These are phyloP conservation scores for Dalbergia oliveri DNA, from an alignment of 306 rosid genomes.

Conservation along the genomic window DNA sequence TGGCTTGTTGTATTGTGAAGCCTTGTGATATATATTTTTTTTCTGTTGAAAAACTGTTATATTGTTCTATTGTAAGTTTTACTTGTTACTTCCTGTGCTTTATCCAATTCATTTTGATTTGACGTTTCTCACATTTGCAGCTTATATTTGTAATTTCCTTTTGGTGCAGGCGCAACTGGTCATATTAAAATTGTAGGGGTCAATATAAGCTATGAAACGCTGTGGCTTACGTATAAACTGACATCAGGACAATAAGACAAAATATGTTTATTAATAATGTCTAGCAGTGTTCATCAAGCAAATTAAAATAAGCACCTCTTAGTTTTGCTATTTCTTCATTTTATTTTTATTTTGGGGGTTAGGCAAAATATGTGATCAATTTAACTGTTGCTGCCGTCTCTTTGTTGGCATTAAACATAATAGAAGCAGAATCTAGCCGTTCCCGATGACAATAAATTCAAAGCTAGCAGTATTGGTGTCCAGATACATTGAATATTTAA, in stretches of 20 bases:
- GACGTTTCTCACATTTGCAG: no score
- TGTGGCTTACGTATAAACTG: neutral
- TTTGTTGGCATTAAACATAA: no score
- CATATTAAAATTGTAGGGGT: neutral
- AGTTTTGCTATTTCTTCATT: neutral
- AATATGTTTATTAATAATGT: neutral
- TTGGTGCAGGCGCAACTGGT: neutral
- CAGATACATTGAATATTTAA: no score
- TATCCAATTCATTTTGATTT: no score
- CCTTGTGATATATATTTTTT: neutral
- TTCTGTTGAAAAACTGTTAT: neutral
- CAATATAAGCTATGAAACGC: conserved; percentile 1
- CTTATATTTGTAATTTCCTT: no score
- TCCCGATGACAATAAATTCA: neutral
- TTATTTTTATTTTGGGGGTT: neutral
- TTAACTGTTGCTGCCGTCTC: no score
- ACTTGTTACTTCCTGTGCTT: no score
- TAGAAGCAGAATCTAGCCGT: conserved; percentile 4
- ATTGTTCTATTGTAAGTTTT: neutral
- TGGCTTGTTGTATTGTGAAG: neutral
- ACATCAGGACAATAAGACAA: neutral
- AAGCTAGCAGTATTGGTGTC: no score
- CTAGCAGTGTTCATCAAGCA: neutral
- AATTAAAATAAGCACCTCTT: neutral
- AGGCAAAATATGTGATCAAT: conserved; percentile 1